Percentiles rank a stretch among this genome's conserved stretches.
These are phyloP conservation scores for Nothopassalora personata DNA, from an alignment of 2,329 filamentous ascomycete genomes.

Conservation along the genomic window DNA sequence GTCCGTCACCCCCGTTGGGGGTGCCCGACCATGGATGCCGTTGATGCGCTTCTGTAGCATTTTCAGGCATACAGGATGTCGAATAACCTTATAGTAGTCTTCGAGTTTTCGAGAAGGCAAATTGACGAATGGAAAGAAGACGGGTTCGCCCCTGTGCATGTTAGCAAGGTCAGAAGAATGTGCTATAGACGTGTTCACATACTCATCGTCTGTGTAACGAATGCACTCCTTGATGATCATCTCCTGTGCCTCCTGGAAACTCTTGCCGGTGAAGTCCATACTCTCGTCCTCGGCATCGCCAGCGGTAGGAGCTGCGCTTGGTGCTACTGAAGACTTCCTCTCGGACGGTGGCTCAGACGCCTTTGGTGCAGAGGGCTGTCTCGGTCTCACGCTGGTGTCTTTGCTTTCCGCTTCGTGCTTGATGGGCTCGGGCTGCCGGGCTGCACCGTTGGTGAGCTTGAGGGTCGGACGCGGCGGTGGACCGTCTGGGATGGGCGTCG, in stretches of 20 bases:
- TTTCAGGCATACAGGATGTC: slow-evolving; percentile 72
- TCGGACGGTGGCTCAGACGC: slow-evolving; percentile 27
- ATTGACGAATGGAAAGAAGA: slow-evolving; percentile 69
- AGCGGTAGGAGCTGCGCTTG: slow-evolving; percentile 20
- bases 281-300: slow-evolving; percentile 17
- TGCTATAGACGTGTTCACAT: slow-evolving; percentile 27
- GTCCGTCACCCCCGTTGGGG: slow-evolving; percentile 56
- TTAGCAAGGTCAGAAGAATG: slow-evolving; percentile 2
- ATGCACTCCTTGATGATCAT: slow-evolving; percentile 74
- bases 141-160: slow-evolving; percentile 55
- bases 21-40: slow-evolving; percentile 64
- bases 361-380: slow-evolving; percentile 17
- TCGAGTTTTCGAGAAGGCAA: slow-evolving; percentile 69
- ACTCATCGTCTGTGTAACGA: slow-evolving; percentile 61
- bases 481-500: slow-evolving; percentile 63
- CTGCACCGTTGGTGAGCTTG: slow-evolving; percentile 10
- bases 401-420: slow-evolving; percentile 22
- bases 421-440: slow-evolving; percentile 15
- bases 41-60: slow-evolving; percentile 71
- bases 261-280: slow-evolving; percentile 62
- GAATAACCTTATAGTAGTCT: slow-evolving; percentile 83
- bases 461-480: not conserved
- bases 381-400: slow-evolving; percentile 17
- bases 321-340: slow-evolving; percentile 28
- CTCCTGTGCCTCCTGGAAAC: slow-evolving; percentile 79